Evolutionary conservation across 2,329 filamentous ascomycete species (phyloP).

Genomic region (Corniculantispora saksenae): DNA sequence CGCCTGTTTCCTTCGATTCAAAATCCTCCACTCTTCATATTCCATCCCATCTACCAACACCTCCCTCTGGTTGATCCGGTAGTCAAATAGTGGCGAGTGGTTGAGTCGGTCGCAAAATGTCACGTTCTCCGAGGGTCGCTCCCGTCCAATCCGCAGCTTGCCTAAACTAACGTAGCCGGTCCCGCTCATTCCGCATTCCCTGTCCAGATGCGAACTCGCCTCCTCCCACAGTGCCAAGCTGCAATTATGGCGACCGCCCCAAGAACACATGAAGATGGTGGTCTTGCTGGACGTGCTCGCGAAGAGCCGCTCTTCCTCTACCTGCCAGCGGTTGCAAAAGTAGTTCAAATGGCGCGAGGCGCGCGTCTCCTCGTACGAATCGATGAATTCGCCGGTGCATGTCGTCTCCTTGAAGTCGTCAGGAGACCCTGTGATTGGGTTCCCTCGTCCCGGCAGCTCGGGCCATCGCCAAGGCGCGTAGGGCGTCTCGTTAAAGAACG

Average conservation of each 20-base stretch:
- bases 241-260: background rate
- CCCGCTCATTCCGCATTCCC: background rate
- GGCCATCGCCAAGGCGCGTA: background rate
- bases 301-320: background rate
- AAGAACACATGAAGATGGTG: slow-evolving; percentile 6
- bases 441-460: background rate
- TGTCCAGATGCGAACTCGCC: slow-evolving; percentile 2
- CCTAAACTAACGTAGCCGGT: background rate
- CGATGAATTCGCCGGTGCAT: background rate
- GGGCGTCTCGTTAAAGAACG: background rate
- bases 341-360: background rate
- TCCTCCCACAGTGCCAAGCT: background rate
- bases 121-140: background rate
- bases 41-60: background rate
- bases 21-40: slow-evolving; percentile 2
- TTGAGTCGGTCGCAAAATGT: background rate
- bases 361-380: background rate
- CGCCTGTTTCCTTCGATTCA: background rate
- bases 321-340: slow-evolving; percentile 2
- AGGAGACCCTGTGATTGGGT: background rate
- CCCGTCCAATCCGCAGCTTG: background rate
- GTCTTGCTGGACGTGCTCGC: background rate
- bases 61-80: background rate
- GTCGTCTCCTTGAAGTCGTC: background rate
- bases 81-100: background rate